Conservation (phyloP, 2,329 filamentous ascomycete species). For the Dactylellina parvicollis region DNA sequence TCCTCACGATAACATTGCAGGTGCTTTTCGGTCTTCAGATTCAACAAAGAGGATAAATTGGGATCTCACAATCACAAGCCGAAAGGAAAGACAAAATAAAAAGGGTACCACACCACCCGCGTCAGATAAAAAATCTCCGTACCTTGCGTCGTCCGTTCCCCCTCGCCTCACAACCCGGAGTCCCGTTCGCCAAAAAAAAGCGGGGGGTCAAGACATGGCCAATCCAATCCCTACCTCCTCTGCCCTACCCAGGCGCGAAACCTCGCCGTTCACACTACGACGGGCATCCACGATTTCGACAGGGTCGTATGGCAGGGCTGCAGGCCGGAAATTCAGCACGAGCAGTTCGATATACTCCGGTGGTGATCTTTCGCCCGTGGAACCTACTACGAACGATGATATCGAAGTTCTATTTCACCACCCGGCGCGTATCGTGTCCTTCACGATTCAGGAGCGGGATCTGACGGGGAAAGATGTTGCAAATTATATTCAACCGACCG, state of each 20-base stretch:
- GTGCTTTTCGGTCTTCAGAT: slow-evolving; percentile 8
- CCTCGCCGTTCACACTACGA: slow-evolving; percentile 20
- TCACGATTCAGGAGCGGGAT: slow-evolving; percentile 38
- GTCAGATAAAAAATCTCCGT: slow-evolving; percentile 16
- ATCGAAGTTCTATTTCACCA: slow-evolving; percentile 49
- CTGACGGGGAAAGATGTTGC: slow-evolving; percentile 43
- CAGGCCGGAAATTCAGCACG: slow-evolving; percentile 36
- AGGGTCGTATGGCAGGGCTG: slow-evolving; percentile 9
- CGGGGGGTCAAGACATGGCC: slow-evolving; percentile 39
- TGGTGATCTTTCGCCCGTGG: slow-evolving; percentile 39
- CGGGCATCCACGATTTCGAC: slow-evolving; percentile 26
- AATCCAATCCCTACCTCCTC: slow-evolving; percentile 24
- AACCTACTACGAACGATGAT: slow-evolving; percentile 39
- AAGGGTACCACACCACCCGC: slow-evolving; percentile 12
- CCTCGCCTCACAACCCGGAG: slow-evolving; percentile 5
- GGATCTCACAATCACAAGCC: slow-evolving; percentile 39
- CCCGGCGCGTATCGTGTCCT: slow-evolving; percentile 45
- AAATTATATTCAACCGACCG: slow-evolving; percentile 30
- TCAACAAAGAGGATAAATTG: slow-evolving; percentile 11
- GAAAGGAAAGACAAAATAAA: slow-evolving; percentile 17
- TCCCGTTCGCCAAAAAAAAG: slow-evolving; percentile 24
- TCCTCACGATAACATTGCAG: slow-evolving; percentile 14
- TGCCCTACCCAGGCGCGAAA: slow-evolving; percentile 26
- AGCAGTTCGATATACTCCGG: slow-evolving; percentile 36
- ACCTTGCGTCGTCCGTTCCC: slow-evolving; percentile 9